These are phyloP conservation scores for Cladophialophora psammophila DNA, from an alignment of 2,329 filamentous ascomycete genomes.

Conservation along the genomic window DNA sequence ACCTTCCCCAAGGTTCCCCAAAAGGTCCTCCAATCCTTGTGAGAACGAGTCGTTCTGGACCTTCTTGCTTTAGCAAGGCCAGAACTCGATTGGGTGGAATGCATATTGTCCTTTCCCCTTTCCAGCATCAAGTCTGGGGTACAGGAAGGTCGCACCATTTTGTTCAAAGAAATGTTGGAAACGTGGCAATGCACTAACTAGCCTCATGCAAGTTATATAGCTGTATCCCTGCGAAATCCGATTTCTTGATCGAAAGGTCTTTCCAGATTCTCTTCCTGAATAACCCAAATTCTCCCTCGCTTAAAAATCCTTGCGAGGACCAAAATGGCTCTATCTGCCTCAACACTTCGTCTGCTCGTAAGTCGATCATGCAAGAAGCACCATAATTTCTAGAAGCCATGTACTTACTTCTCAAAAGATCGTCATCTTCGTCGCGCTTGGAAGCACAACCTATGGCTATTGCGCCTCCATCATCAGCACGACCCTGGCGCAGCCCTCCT, in stretches of 20 bases:
- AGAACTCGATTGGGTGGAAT: background rate
- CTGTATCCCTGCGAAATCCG: background rate
- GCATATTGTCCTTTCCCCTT: background rate
- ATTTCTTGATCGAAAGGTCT: background rate
- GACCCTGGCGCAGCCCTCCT: conserved; percentile 52
- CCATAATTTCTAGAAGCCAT: background rate
- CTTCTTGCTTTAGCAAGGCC: background rate
- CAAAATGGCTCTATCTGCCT: conserved; percentile 17
- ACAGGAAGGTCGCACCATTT: background rate
- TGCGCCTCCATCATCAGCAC: conserved; percentile 27
- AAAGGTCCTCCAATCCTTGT: background rate
- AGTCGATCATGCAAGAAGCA: background rate
- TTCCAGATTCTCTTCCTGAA: background rate
- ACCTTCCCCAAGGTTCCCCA: background rate
- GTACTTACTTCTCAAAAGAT: conserved; percentile 1
- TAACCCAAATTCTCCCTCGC: background rate
- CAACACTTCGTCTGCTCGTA: conserved; percentile 8
- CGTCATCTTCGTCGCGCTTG: conserved; percentile 19
- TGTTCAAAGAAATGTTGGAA: background rate
- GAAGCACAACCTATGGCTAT: conserved; percentile 20
- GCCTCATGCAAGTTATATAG: conserved; percentile 7
- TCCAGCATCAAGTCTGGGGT: background rate
- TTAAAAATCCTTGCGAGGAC: background rate
- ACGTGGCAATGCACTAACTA: background rate
- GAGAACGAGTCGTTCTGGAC: background rate